phyloP scores from a whole-genome alignment of 805 yeast species.

The Metschnikowia similis region DNA sequence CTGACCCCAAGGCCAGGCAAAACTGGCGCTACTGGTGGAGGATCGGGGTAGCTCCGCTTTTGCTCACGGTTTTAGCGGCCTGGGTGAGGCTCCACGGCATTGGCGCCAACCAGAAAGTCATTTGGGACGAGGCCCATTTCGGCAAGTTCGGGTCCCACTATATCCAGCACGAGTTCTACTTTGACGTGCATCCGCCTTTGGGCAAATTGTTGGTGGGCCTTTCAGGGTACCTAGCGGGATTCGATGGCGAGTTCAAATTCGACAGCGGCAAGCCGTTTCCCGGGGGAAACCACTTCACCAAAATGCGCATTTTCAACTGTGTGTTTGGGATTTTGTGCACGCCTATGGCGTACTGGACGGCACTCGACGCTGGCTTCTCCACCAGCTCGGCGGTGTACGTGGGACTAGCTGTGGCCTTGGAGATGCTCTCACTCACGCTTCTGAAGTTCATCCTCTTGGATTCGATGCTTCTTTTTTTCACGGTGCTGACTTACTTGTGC shows the following conservation, averaged over 20 bases:
- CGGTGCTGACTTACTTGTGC: slow-evolving; percentile 43
- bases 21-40: slow-evolving; percentile 4
- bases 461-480: slow-evolving; percentile 72
- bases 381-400: slow-evolving; percentile 51
- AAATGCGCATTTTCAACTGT: slow-evolving; percentile 88
- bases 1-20: background rate
- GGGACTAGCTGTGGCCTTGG: slow-evolving; percentile 59
- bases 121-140: slow-evolving; percentile 94
- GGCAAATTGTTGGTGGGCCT: slow-evolving; percentile 79
- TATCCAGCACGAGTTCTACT: slow-evolving; percentile 73
- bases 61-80: slow-evolving; percentile 14
- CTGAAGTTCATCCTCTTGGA: slow-evolving; percentile 74
- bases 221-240: slow-evolving; percentile 76
- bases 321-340: slow-evolving; percentile 77
- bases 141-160: slow-evolving; percentile 84
- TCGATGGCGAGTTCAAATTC: slow-evolving; percentile 85
- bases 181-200: slow-evolving; percentile 84
- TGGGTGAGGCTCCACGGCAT: slow-evolving; percentile 56
- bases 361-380: slow-evolving; percentile 30
- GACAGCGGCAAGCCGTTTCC: slow-evolving; percentile 80
- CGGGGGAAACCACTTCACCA: slow-evolving; percentile 67
- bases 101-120: slow-evolving; percentile 61
- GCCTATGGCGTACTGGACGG: slow-evolving; percentile 82
- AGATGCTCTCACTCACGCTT: slow-evolving; percentile 63
- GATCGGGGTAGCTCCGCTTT: slow-evolving; percentile 7